These are phyloP conservation scores for Letharia columbiana DNA, from an alignment of 495 filamentous ascomycete species.

Conservation along the genomic window DNA sequence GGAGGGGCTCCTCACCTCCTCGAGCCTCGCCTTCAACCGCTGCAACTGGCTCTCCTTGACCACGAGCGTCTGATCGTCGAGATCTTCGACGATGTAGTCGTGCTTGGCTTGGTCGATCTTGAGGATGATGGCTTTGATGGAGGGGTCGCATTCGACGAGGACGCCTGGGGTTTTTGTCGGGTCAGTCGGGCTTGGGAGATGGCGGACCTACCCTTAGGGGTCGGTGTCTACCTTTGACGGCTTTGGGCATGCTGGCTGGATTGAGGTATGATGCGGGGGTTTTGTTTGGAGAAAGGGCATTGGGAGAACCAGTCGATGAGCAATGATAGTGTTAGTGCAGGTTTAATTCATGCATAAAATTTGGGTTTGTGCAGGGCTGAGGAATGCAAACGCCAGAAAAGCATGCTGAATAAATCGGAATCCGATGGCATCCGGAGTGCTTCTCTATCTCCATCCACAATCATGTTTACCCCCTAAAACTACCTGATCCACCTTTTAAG, in stretches of 20 bases:
- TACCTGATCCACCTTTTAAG: too few species aligned
- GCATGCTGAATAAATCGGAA: neutral
- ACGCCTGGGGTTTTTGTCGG: constrained; percentile 42
- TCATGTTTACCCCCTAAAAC: neutral
- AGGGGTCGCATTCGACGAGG: constrained; percentile 68
- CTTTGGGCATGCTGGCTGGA: constrained; percentile 38
- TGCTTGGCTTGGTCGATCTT: constrained; percentile 61
- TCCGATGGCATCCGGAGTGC: constrained; percentile 10
- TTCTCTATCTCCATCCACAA: neutral
- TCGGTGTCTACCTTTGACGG: constrained; percentile 34
- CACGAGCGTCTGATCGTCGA: constrained; percentile 62
- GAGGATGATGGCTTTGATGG: constrained; percentile 66
- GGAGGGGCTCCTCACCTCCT: constrained; percentile 41
- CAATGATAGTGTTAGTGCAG: neutral
- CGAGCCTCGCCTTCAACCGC: constrained; percentile 48
- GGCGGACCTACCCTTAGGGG: too few species aligned
- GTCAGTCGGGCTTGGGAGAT: too few species aligned
- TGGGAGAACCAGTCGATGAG: too few species aligned
- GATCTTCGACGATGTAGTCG: constrained; percentile 67
- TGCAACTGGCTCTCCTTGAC: constrained; percentile 63
- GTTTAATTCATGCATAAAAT: neutral
- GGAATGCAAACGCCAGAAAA: neutral
- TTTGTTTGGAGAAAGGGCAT: too few species aligned
- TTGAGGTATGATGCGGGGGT: neutral
- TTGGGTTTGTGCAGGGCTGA: neutral